Base-by-base conservation (phyloP, 1,139 yeast species). In the Wickerhamomyces sp. region DNA sequence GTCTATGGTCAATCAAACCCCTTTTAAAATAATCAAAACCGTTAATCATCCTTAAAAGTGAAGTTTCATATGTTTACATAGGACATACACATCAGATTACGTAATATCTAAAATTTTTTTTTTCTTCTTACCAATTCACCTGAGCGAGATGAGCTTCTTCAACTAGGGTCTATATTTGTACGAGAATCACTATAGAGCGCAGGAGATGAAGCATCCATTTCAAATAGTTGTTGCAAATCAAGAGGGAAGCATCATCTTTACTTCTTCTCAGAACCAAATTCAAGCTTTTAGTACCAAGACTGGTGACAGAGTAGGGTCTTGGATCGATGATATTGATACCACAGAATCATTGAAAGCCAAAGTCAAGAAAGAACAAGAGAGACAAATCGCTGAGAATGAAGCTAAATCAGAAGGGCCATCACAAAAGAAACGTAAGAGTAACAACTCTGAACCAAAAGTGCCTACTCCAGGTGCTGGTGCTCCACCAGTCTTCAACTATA, bases 391-490 rank as follows among this genome's bases (percentile, higher is more conserved):
- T 7, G 63, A 64, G 52, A 71, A 68, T 59, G 63, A 56, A 45
- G 62, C 58, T 40, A 54, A 53, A 18, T 18, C 23, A 6, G 51
- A 45, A 27, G 65, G 58, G 40, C 59, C 55, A 11, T 50, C 58
- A 1, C 48, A 53, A 41, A 56, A 60, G 47, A 65, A 65, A 42
- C 55, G 55, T 10, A 60, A 62, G 30, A 58, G 57, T 23, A 63
- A 63, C 34, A 57, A 61, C 41, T 72, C 73, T 50, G 69, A 71
- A 30, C 78, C 81, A 35, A 81, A 79, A 59, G 65, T 77, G 35
- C 84, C 87, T 13, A 70, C 72, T 10, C 84, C 86, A 4, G 86
- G 85, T 1, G 75, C 80, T 1, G 87, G 85, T 2, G 85, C 86
- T 3, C 87, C 87, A 29, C 78, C 77, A 41, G 70, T 79, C 27